Base-by-base conservation (phyloP, 2,329 filamentous ascomycete species). In the Aspergillus sp. region DNA sequence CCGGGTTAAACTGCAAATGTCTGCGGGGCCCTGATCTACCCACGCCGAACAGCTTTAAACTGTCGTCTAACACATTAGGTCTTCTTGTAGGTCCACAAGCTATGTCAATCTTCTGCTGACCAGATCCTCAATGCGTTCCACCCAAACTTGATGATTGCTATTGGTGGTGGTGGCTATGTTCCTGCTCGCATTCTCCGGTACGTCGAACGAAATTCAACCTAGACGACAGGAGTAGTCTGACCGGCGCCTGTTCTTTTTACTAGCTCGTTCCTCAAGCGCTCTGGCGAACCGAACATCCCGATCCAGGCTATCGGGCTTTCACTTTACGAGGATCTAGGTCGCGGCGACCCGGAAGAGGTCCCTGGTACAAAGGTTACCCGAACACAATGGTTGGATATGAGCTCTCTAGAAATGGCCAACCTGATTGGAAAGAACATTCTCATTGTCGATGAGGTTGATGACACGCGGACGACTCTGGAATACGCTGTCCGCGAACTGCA, bases 291-390 rank as follows among this genome's bases (percentile, higher is more conserved):
- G 77, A 99, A 99, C 81, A 99, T 99, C 71, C 93, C 95, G 66
- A 99, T 99, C 78, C 95, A 99, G 84, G 95, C 95, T 64, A 99
- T 99, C 76, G 95, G 95, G 49, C 89, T 99, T 64, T 98, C 93
- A 21, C 88, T 99, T 56, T 99, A 99, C 82, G 95, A 99, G 80
- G 84, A 87, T 62, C 88, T 98, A 48, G 81, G 81, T 59, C 82
- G 83, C 62, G 82, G 84, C 58, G 80, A 79, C 52, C 79, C 81
- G 57, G 82, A 91, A 70, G 95, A 99, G 79, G 79, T 83, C 62
- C 88, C 90, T 44, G 93, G 93, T 65, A 97, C 91, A 65, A 95
- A 96, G 80, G 95, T 99, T 68, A 98, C 91, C 43, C 90, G 95
- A 68, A 98, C 95, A 40, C 95, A 99, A 84, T 99, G 95, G 95